phyloP scores from a whole-genome alignment of 1,139 yeast genomes.

The Blastobotrys buckinghamii region DNA sequence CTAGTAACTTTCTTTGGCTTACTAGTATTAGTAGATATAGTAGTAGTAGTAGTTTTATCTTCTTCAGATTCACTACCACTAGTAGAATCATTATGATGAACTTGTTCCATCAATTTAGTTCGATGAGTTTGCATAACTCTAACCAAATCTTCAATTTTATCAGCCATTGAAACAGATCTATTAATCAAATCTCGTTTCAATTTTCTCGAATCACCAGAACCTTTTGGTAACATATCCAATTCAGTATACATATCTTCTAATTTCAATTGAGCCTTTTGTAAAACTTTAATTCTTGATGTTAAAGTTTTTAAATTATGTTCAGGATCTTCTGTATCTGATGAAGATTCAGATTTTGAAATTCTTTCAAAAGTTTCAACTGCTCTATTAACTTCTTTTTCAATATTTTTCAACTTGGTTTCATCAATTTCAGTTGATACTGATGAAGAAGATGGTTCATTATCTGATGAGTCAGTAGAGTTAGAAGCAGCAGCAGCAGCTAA shows the following conservation, averaged over 20 bases:
- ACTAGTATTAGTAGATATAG: not conserved
- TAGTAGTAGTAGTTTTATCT: not conserved
- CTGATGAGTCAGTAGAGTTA: not conserved
- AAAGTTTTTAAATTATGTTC: constrained; percentile 12
- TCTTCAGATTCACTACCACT: not conserved
- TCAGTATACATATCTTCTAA: constrained; percentile 23
- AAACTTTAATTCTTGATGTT: constrained; percentile 23
- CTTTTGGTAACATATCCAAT: constrained; percentile 21
- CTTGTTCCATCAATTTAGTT: constrained; percentile 14
- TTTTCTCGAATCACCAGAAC: constrained; percentile 14
- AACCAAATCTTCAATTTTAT: constrained; percentile 23
- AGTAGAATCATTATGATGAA: constrained; percentile 8
- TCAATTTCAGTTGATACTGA: not conserved
- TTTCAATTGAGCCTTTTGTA: constrained; percentile 23
- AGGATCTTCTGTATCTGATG: constrained; percentile 13
- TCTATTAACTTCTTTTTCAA: constrained; percentile 18
- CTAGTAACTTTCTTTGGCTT: constrained; percentile 11
- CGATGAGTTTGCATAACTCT: constrained; percentile 19
- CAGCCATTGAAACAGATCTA: constrained; percentile 22
- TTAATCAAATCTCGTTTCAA: constrained; percentile 22
- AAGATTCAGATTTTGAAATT: constrained; percentile 16
- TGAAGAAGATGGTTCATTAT: not conserved
- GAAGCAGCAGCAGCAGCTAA: not conserved
- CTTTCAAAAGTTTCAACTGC: constrained; percentile 23
- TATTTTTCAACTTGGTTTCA: constrained; percentile 1